Base-by-base conservation (phyloP, 225 moss, liverwort and hornwort species). In the Polytrichum formosum region DNA sequence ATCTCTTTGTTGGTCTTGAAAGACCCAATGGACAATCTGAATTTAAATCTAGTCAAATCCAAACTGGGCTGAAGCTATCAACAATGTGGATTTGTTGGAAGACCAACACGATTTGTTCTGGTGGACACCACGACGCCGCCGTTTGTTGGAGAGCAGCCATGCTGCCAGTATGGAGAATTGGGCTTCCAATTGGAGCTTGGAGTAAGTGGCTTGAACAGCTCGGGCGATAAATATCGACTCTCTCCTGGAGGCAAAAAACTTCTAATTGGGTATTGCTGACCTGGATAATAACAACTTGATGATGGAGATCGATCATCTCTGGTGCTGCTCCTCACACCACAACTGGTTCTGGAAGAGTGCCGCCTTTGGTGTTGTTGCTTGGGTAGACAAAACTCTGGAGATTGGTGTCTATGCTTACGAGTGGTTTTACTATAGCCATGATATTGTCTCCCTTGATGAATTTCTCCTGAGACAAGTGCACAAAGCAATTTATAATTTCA, bases 221-320 rank as follows among this genome's bases (percentile, higher is more conserved):
- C n/a, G 23, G 56, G 16, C 64, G 53, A 55, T 63, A 4, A 1
- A 70, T 62, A 1, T 27, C 13, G 4, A 8, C 5, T 33, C 33
- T 59, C 64, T 31, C n/a, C 1, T 69, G 8, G 6, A 61, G 21
- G 25, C 4, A 46, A 16, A 46, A 13, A 46, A 46, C 70, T 1
- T 55, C 2, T 25, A 23, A 10, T 30, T 27, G 18, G 26, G 63
- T 26, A 62, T 35, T 70, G n/a, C 18, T 61, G 13, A 61, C 53
- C 25, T 29, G 18, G 1, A 67, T 63, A 13, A 46, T 46, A 13
- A 46, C 13, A 16, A 31, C 31, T 25, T 17, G 37, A 55, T 1
- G 54, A 54, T 67, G 54, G 13, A 67, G 63, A 26, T 53, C 59
- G 70, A 54, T 59, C 54, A 61, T 71, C 67, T 23, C 58, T 31